Percentiles rank a stretch among this genome's conserved stretches.
phyloP scores from a whole-genome alignment of 202 grass and related monocot species.

The Alloteropsis angusta region DNA sequence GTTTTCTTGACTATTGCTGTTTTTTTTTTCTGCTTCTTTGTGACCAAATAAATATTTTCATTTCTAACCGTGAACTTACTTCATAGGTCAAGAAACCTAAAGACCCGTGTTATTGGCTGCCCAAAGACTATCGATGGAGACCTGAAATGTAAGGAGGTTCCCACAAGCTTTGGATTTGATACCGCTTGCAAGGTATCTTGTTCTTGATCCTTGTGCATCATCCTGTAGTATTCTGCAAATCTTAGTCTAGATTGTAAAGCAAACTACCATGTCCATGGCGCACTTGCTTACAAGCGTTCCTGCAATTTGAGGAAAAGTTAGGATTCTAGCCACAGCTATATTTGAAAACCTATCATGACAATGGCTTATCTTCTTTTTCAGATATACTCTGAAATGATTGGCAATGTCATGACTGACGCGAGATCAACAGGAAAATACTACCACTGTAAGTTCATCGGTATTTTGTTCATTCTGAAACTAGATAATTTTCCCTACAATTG shows the following conservation, averaged over 20 bases:
- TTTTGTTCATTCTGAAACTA: neutral
- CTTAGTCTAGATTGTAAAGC: neutral
- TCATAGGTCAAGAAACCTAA: conserved; percentile 68
- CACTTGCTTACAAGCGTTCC: neutral
- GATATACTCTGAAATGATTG: conserved; percentile 99
- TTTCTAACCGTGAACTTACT: conserved; percentile 12
- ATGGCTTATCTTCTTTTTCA: conserved; percentile 21
- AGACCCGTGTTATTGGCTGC: conserved; percentile 90
- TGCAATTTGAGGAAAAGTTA: neutral
- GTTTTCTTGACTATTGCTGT: neutral
- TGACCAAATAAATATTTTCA: neutral
- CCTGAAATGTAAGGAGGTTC: conserved; percentile 93
- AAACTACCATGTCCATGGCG: neutral
- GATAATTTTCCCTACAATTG: neutral
- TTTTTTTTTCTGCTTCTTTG: neutral
- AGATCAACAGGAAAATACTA: conserved; percentile 97
- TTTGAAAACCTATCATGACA: neutral
- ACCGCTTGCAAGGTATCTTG: conserved; percentile 86
- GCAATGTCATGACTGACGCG: conserved; percentile 99
- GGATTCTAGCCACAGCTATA: neutral
- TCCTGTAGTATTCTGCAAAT: neutral
- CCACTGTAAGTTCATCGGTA: conserved; percentile 74
- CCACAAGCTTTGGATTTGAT: conserved; percentile 98
- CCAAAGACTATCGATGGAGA: conserved; percentile 99
- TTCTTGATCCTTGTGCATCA: neutral